Conservation (phyloP, 2,329 filamentous ascomycete species). For the Pyricularia grisea region DNA sequence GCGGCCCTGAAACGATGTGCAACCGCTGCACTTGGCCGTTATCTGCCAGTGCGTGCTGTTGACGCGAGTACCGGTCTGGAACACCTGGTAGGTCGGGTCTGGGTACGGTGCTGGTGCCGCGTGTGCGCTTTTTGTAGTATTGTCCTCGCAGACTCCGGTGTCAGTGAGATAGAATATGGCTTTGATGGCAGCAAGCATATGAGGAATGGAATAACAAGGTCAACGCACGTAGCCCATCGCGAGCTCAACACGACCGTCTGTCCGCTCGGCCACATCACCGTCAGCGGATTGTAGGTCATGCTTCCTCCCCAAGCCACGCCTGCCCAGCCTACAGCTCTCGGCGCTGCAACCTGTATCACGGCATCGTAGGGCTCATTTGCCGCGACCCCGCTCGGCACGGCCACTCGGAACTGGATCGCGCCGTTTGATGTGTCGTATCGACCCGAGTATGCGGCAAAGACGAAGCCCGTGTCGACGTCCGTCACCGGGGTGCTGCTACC, state of each 20-base stretch:
- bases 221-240: conserved; percentile 12
- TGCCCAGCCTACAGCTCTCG: conserved; percentile 34
- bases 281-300: conserved; percentile 37
- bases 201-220: not conserved
- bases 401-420: conserved; percentile 24
- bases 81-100: conserved; percentile 20
- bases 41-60: conserved; percentile 31
- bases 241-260: conserved; percentile 29
- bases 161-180: not conserved
- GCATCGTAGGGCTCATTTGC: conserved; percentile 18
- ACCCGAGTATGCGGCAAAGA: conserved; percentile 28
- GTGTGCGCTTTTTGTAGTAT: not conserved
- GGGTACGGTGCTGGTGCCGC: conserved; percentile 11
- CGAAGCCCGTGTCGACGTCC: conserved; percentile 30
- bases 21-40: conserved; percentile 30
- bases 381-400: conserved; percentile 20
- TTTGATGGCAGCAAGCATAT: not conserved
- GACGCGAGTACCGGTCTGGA: conserved; percentile 25
- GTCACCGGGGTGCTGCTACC: not conserved
- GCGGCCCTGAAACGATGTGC: conserved; percentile 28
- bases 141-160: not conserved
- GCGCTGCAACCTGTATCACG: conserved; percentile 31
- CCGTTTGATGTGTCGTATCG: conserved; percentile 10
- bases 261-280: conserved; percentile 33
- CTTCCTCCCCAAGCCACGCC: conserved; percentile 37